These are phyloP conservation scores for Geranomyces michiganensis DNA, from an alignment of 192 early-diverging fungal genomes.

Conservation along the genomic window DNA sequence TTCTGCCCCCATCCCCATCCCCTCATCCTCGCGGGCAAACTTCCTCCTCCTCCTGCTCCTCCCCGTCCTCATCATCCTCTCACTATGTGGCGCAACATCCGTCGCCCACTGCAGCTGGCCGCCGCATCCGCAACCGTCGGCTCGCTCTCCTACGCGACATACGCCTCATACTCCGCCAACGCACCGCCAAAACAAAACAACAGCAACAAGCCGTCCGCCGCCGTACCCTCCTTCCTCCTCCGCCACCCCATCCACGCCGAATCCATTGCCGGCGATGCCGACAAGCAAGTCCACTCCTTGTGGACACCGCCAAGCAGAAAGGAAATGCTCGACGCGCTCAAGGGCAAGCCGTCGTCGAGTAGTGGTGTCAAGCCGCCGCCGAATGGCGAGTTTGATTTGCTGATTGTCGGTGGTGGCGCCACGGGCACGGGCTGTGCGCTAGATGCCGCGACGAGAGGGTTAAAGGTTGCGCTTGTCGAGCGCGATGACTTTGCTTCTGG, in stretches of 20 bases:
- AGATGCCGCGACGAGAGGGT: constrained; percentile 90
- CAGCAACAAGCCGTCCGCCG: neutral
- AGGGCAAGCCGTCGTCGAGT: constrained; percentile 5
- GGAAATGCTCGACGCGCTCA: constrained; percentile 28
- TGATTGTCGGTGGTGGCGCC: constrained; percentile 95
- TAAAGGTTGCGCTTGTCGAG: constrained; percentile 93
- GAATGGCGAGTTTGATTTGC: constrained; percentile 71
- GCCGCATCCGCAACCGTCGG: constrained; percentile 17
- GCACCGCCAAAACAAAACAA: neutral
- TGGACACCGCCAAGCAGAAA: constrained; percentile 33
- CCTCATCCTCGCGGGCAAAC: no score
- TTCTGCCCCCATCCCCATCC: no score
- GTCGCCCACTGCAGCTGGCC: constrained; percentile 9
- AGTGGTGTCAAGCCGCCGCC: neutral
- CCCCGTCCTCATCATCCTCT: neutral
- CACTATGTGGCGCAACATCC: constrained; percentile 23
- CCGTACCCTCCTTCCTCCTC: constrained; percentile 16
- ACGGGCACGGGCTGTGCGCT: constrained; percentile 89
- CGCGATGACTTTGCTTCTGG: constrained; percentile 91
- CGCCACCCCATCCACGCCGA: constrained; percentile 34
- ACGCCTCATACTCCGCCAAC: neutral
- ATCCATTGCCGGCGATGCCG: constrained; percentile 3
- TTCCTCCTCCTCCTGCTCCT: no score
- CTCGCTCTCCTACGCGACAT: neutral
- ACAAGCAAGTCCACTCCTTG: constrained; percentile 30